Percentiles rank a stretch among this genome's conserved stretches.
These are phyloP conservation scores for Aureobasidium uvarum DNA, from an alignment of 2,329 filamentous ascomycete species.

Conservation along the genomic window DNA sequence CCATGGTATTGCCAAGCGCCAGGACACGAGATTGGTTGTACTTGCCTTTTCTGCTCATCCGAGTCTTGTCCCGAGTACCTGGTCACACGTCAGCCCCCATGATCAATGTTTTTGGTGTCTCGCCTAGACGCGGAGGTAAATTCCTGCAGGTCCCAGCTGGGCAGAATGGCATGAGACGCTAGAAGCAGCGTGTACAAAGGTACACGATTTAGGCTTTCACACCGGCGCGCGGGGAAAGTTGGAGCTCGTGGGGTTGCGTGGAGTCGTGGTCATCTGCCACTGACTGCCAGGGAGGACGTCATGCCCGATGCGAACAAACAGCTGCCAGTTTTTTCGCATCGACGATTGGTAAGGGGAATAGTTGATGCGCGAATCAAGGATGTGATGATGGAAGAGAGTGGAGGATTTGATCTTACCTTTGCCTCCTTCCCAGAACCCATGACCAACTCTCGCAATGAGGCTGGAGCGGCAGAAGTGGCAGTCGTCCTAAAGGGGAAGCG, in stretches of 20 bases:
- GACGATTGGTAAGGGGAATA: background rate
- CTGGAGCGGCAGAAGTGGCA: constrained; percentile 70
- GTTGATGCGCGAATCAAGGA: background rate
- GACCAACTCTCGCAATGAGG: constrained; percentile 64
- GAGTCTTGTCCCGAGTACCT: constrained; percentile 67
- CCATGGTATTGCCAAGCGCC: background rate
- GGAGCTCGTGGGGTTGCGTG: background rate
- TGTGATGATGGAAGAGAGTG: background rate
- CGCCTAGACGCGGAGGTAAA: background rate
- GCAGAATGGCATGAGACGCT: background rate
- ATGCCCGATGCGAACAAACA: constrained; percentile 9
- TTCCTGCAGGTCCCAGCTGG: constrained; percentile 13
- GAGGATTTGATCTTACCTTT: constrained; percentile 46
- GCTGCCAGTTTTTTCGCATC: background rate
- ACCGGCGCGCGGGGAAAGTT: constrained; percentile 15
- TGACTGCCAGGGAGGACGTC: constrained; percentile 5
- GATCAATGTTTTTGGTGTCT: constrained; percentile 7
- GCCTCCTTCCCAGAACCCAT: constrained; percentile 83
- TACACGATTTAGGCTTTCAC: constrained; percentile 18
- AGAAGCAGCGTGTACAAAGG: constrained; percentile 13
- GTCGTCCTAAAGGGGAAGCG: constrained; percentile 50
- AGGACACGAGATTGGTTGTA: constrained; percentile 13
- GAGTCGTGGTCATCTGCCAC: background rate
- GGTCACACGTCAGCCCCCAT: constrained; percentile 20
- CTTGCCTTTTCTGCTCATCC: constrained; percentile 68